Evolutionary conservation across 257 asterid genomes (phyloP), one percentile per base, ranked within the genome.

Genomic region (Ophiorrhiza pumila): DNA sequence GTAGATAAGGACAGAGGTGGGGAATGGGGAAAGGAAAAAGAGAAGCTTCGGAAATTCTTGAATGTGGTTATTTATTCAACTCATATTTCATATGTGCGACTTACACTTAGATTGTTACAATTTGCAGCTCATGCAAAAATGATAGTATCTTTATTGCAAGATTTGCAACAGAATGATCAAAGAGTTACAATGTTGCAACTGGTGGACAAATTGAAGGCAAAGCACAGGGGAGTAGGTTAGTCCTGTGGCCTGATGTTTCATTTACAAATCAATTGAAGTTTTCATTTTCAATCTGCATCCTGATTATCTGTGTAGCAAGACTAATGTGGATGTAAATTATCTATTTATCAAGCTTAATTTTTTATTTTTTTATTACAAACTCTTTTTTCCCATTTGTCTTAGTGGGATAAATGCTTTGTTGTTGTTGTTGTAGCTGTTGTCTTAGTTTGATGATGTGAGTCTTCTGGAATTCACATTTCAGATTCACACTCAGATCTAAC

Each of bases 171-270:
- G 78, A 91, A 86, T 73, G 96, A 88, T 76, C 97, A 90, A 80
- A 86, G 95, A 78, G 76, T 81, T 55, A 91, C 99, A 50, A 81
- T 94, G 85, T 74, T 94, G 93, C 97, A 91, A 78, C 74, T 94
- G 78, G 96, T 90, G 81, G 96, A 91, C 76, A 94, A 88, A 79
- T 68, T 94, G 87, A 91, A 89, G 89, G 82, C 69, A 56, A 88
- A 76, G 83, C 87, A 82, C 79, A 91, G 86, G 83, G 79, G 81
- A 60, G 53, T 85, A 71, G 93, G 98, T 89, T 75, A 74, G 97
- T 85, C 74, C 50, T 47, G 45, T 62, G 29, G 32, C 69, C 25
- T 72, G 47, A 67, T 57, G 34, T 11, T 20, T 20, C 43, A 22
- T 56, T 66, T 12, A 64, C 32, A 39, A 71, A 31, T 2, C 64